A percentile compares a stretch with the other conserved stretches of the same genome.
Evolutionary conservation across 1,284 basidiomycete genomes (phyloP).

Genomic region (Sphaerobolus stellatus): DNA sequence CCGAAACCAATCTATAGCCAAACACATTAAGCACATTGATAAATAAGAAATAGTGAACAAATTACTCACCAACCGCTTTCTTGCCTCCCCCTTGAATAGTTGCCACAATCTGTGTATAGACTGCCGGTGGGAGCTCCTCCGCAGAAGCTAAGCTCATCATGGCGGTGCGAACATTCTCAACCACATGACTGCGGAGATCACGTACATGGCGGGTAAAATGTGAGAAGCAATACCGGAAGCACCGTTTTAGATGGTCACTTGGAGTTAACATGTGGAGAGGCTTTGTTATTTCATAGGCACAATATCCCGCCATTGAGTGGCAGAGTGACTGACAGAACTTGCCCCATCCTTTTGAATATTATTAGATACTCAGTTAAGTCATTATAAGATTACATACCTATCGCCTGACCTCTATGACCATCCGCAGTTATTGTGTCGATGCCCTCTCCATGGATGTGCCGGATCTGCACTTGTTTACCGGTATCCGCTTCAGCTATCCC

Average conservation of each 20-base stretch:
- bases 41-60: too few species aligned
- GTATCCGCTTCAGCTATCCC: constrained; percentile 21
- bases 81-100: constrained; percentile 5
- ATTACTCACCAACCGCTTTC: constrained; percentile 9
- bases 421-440: constrained; percentile 24
- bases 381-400: constrained; percentile 13
- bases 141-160: constrained; percentile 8
- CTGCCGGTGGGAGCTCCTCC: background rate
- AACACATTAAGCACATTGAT: too few species aligned
- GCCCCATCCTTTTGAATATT: background rate
- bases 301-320: background rate
- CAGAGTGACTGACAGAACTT: background rate
- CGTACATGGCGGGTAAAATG: constrained; percentile 6
- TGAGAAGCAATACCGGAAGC: constrained; percentile 8
- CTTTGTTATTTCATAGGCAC: background rate
- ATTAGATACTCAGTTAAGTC: background rate
- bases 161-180: background rate
- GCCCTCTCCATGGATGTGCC: constrained; percentile 25
- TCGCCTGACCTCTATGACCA: constrained; percentile 27
- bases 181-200: background rate
- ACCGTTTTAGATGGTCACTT: constrained; percentile 5
- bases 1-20: background rate
- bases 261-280: background rate
- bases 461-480: constrained; percentile 18
- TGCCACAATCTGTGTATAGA: background rate